These are phyloP conservation scores for Lasiodiplodia gonubiensis DNA, from an alignment of 2,329 filamentous ascomycete species.

Conservation along the genomic window DNA sequence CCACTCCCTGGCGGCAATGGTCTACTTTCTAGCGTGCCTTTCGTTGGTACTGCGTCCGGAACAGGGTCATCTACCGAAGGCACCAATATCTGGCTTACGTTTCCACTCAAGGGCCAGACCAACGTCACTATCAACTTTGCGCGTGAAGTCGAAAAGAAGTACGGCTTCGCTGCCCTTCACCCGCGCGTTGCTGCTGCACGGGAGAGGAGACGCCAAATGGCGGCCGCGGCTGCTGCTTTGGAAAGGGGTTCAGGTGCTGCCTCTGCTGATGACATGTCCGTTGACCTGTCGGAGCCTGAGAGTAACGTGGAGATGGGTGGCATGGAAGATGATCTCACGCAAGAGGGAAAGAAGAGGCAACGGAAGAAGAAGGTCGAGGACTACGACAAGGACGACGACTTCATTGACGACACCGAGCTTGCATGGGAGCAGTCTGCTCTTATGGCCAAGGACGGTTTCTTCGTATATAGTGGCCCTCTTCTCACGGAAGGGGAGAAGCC, in stretches of 20 bases:
- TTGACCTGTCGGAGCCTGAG: conserved; percentile 72
- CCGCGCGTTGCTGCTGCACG: conserved; percentile 87
- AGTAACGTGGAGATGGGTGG: conserved; percentile 91
- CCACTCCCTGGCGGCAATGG: conserved; percentile 68
- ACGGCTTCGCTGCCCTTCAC: conserved; percentile 92
- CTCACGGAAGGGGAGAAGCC: conserved; percentile 85
- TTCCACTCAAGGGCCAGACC: conserved; percentile 78
- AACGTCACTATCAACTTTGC: conserved; percentile 97
- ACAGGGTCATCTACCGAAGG: conserved; percentile 51
- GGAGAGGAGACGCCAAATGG: conserved; percentile 85
- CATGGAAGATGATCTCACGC: conserved; percentile 48
- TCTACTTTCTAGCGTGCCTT: conserved; percentile 66
- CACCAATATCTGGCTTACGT: conserved; percentile 84
- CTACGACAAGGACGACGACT: conserved; percentile 71
- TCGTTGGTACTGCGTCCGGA: conserved; percentile 57
- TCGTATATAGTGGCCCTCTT: conserved; percentile 93
- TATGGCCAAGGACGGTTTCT: conserved; percentile 94
- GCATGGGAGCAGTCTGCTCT: conserved; percentile 95
- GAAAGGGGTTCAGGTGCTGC: conserved; percentile 75
- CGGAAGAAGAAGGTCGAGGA: conserved; percentile 75
- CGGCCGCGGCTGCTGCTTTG: conserved; percentile 82
- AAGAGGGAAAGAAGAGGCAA: conserved; percentile 69
- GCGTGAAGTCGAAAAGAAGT: conserved; percentile 88
- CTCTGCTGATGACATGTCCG: conserved; percentile 78
- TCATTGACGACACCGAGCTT: conserved; percentile 88